These are phyloP conservation scores for Pulveroboletus sp. DNA, from an alignment of 768 basidiomycete genomes.

Conservation along the genomic window DNA sequence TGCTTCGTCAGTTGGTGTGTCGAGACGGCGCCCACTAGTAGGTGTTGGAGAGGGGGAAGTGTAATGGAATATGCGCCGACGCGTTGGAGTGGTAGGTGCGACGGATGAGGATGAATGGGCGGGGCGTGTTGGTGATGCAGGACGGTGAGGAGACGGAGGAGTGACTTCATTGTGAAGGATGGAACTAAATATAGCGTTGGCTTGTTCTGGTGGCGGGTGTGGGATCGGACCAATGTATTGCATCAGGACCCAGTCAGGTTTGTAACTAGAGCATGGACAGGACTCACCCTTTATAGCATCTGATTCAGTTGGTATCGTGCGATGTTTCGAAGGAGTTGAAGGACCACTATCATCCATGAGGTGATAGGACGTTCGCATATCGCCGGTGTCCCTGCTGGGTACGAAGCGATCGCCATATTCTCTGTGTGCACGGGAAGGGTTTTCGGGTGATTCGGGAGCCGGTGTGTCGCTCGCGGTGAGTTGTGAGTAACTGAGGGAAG, in stretches of 20 bases:
- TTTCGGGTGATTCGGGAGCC: conserved; percentile 40
- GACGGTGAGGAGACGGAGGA: conserved; percentile 57
- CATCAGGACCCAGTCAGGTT: conserved; percentile 3
- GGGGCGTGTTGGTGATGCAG: conserved; percentile 58
- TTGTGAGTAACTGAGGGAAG: conserved; percentile 50
- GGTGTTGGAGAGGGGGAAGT: conserved; percentile 59
- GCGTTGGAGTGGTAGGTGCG: conserved; percentile 41
- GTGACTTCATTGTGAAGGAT: conserved; percentile 77
- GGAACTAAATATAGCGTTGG: conserved; percentile 74
- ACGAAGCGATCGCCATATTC: conserved; percentile 61
- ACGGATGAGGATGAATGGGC: conserved; percentile 32
- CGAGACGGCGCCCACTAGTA: conserved; percentile 46
- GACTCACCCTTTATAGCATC: conserved; percentile 70
- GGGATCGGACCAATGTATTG: conserved; percentile 18
- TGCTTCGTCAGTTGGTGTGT: conserved; percentile 80
- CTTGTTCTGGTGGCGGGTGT: conserved; percentile 55
- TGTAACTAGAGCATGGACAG: background rate
- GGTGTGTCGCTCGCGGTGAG: conserved; percentile 47
- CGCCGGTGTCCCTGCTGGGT: conserved; percentile 53
- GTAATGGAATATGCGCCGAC: conserved; percentile 64
- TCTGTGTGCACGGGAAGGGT: conserved; percentile 30
- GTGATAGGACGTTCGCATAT: conserved; percentile 59
- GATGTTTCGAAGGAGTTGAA: conserved; percentile 54
- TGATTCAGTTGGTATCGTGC: conserved; percentile 62
- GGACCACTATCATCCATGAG: conserved; percentile 53